Conservation (phyloP, 306 rosid species). For the Mucuna pruriens region DNA sequence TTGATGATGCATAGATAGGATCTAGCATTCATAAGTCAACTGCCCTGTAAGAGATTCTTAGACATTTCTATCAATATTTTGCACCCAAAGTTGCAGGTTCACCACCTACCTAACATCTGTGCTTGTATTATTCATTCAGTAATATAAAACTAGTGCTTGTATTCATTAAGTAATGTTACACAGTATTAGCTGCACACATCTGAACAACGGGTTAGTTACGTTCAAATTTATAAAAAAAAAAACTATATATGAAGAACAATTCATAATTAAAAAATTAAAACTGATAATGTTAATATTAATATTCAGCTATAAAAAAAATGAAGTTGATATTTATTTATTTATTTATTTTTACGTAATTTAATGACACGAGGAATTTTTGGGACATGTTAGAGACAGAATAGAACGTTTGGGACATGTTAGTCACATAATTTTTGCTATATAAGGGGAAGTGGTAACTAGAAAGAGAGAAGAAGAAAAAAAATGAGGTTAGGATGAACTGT, state of each 20-base stretch:
- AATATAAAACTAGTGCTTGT: neutral
- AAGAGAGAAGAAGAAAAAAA: neutral
- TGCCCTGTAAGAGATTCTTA: neutral
- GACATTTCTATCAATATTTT: neutral
- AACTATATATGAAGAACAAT: neutral
- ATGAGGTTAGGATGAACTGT: neutral
- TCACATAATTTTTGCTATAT: neutral
- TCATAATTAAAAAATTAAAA: neutral
- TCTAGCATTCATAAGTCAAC: constrained; percentile 9
- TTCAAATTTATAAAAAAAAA: neutral
- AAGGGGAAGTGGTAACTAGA: neutral
- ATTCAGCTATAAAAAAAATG: neutral
- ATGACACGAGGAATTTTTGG: too few relatives aligned
- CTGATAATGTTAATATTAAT: neutral
- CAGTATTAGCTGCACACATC: neutral
- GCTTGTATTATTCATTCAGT: too few relatives aligned
- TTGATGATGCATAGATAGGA: neutral
- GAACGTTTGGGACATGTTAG: neutral
- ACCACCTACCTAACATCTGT: neutral
- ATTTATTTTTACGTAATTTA: neutral
- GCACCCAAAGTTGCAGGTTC: neutral
- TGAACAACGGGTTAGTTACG: neutral
- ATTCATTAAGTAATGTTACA: neutral
- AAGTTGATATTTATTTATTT: neutral
- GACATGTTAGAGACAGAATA: too few relatives aligned